Evolutionary conservation across 192 early-diverging fungal species (phyloP).

Genomic region (Coemansia sp.): DNA sequence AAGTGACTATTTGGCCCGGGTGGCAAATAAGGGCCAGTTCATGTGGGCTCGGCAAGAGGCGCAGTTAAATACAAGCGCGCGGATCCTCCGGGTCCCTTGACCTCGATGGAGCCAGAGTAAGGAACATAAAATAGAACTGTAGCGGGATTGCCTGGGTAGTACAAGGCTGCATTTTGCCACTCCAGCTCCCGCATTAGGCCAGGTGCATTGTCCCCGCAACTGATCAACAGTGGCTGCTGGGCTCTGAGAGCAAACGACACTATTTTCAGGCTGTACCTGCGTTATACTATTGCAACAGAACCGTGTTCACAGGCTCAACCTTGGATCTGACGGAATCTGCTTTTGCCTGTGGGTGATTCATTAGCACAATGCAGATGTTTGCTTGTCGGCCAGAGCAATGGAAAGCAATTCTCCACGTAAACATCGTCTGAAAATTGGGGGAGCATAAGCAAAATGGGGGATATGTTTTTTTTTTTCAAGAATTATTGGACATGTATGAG

Average conservation of each 20-base stretch:
- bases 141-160: neutral
- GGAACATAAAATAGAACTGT: neutral
- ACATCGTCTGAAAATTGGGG: neutral
- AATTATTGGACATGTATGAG: neutral
- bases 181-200: neutral
- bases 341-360: neutral
- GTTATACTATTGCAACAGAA: neutral
- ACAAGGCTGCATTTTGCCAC: conserved; percentile 7
- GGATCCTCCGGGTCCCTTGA: neutral
- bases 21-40: neutral
- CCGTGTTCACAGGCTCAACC: conserved; percentile 1
- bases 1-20: neutral
- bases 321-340: neutral
- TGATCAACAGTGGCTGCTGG: neutral
- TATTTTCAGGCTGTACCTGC: neutral
- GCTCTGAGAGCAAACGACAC: neutral
- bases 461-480: neutral
- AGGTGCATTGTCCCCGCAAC: conserved; percentile 1
- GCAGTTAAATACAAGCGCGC: neutral
- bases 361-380: neutral
- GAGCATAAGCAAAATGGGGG: neutral
- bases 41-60: neutral
- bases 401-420: conserved; percentile 3
- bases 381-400: neutral
- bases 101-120: conserved; percentile 5